Conservation (phyloP, 805 yeast genomes). For the Suhomyces canberraensis region DNA sequence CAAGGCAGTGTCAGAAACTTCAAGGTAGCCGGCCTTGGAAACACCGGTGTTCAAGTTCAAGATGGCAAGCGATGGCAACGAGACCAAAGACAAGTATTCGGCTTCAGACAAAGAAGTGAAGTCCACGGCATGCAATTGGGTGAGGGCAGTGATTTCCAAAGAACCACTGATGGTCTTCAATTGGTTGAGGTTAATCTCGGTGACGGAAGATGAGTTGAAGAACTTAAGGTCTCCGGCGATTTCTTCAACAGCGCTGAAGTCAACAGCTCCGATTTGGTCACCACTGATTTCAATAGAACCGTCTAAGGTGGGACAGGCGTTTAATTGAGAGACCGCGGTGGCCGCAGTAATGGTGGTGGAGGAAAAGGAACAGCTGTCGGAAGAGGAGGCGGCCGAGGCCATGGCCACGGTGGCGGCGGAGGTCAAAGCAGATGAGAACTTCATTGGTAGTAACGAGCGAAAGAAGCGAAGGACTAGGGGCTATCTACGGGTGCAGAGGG, state of each 20-base stretch:
- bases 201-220: slow-evolving; percentile 39
- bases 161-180: slow-evolving; percentile 35
- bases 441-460: slow-evolving; percentile 3
- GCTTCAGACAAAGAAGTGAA: slow-evolving; percentile 29
- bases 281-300: slow-evolving; percentile 37
- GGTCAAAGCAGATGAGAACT: slow-evolving; percentile 6
- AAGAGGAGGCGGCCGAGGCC: slow-evolving; percentile 9
- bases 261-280: slow-evolving; percentile 17
- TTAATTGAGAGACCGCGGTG: slow-evolving; percentile 29
- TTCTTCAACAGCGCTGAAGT: slow-evolving; percentile 18
- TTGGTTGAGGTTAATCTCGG: slow-evolving; percentile 27
- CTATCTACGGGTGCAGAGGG: neutral
- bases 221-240: slow-evolving; percentile 28
- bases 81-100: slow-evolving; percentile 31
- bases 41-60: slow-evolving; percentile 37
- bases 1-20: slow-evolving; percentile 42
- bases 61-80: slow-evolving; percentile 40
- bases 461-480: neutral
- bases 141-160: slow-evolving; percentile 33
- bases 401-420: slow-evolving; percentile 7
- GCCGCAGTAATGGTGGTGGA: slow-evolving; percentile 37
- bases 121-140: slow-evolving; percentile 38
- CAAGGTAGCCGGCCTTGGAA: slow-evolving; percentile 29
- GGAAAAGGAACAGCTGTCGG: slow-evolving; percentile 35
- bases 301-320: slow-evolving; percentile 40